phyloP scores from a whole-genome alignment of 306 rosid genomes.

The Prunus campanulata region DNA sequence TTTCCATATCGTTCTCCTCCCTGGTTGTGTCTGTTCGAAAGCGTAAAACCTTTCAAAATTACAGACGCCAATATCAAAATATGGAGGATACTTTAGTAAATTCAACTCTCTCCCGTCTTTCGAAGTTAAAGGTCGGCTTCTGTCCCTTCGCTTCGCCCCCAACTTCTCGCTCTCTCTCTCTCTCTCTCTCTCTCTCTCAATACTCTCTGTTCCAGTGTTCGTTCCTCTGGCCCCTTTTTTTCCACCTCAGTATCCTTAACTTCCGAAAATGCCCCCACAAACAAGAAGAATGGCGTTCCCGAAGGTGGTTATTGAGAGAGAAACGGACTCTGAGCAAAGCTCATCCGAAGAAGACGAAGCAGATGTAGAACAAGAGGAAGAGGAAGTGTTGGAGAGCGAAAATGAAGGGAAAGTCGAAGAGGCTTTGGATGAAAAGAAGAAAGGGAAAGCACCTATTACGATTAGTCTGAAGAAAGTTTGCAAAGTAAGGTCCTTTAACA shows the following conservation, averaged over 20 bases:
- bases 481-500: constrained; percentile 42
- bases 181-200: not conserved
- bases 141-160: not conserved
- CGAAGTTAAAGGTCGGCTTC: constrained; percentile 4
- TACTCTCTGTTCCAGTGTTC: not conserved
- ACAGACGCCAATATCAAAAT: not conserved
- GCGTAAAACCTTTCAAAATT: not conserved
- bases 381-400: constrained; percentile 22
- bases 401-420: constrained; percentile 34
- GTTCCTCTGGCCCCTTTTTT: not conserved
- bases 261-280: constrained; percentile 52
- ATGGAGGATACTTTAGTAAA: not conserved
- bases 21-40: no score
- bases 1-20: not conserved
- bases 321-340: constrained; percentile 71
- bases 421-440: constrained; percentile 35
- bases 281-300: constrained; percentile 65
- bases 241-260: not conserved
- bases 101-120: not conserved
- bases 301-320: constrained; percentile 62
- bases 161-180: not conserved
- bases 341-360: constrained; percentile 65
- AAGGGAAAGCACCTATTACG: constrained; percentile 64
- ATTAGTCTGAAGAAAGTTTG: constrained; percentile 77
- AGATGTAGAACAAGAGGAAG: constrained; percentile 24